These are phyloP conservation scores for Coemansia linderi DNA, from an alignment of 371 early-diverging fungal genomes.

Conservation along the genomic window DNA sequence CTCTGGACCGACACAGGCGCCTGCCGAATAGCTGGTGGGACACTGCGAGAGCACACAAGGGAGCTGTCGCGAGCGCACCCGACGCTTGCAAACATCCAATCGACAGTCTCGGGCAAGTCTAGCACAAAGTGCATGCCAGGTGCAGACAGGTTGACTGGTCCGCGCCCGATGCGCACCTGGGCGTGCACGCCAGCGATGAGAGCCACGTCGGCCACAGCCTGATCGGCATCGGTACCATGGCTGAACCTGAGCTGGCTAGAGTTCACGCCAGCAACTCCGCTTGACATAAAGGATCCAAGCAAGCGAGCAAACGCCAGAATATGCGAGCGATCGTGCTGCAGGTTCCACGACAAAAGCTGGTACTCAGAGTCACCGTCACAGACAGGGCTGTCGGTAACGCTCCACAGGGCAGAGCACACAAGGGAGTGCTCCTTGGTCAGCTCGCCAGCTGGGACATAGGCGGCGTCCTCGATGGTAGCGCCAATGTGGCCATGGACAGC, in stretches of 20 bases:
- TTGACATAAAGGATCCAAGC: constrained; percentile 25
- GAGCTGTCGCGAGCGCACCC: not conserved
- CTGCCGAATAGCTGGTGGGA: not conserved
- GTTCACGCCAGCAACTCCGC: not conserved
- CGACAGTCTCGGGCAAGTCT: constrained; percentile 14
- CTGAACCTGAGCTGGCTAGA: constrained; percentile 1
- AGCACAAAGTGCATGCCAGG: not conserved
- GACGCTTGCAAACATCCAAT: not conserved
- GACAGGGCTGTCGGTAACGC: constrained; percentile 20
- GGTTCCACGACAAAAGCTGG: constrained; percentile 12
- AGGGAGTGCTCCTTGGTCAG: constrained; percentile 35
- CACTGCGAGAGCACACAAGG: not conserved
- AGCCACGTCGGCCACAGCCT: constrained; percentile 31
- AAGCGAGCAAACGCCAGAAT: constrained; percentile 48
- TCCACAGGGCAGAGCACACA: constrained; percentile 39
- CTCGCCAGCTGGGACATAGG: constrained; percentile 35
- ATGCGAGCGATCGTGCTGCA: constrained; percentile 19
- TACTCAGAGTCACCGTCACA: constrained; percentile 11
- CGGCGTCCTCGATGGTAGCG: constrained; percentile 23
- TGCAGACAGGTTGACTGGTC: constrained; percentile 3
- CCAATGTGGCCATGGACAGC: constrained; percentile 17
- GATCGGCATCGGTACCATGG: constrained; percentile 21
- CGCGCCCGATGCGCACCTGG: not conserved
- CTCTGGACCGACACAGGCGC: constrained; percentile 46
- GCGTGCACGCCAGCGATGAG: constrained; percentile 13